Conservation (phyloP, 192 early-diverging fungal genomes). For the Rhizophagus prolifer region DNA sequence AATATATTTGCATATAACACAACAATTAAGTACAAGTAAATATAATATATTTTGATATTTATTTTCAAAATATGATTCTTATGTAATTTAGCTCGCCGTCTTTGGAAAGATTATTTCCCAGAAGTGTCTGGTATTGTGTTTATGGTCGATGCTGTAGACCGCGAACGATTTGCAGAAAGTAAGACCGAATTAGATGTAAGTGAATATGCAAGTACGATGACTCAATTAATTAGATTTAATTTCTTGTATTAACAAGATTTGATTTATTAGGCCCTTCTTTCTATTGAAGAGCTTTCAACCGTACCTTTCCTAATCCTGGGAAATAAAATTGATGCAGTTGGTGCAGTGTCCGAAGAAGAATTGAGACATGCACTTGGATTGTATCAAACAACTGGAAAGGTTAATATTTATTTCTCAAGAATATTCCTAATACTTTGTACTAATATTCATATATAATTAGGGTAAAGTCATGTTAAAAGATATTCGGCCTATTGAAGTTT, state of each 20-base stretch:
- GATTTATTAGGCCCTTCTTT: slow-evolving; percentile 72
- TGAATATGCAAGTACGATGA: not conserved
- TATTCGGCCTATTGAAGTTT: slow-evolving; percentile 96
- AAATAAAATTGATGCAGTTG: slow-evolving; percentile 97
- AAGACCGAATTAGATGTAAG: slow-evolving; percentile 94
- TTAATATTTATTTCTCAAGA: slow-evolving; percentile 10
- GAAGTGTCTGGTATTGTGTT: slow-evolving; percentile 98
- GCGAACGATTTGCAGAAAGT: slow-evolving; percentile 79
- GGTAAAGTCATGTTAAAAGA: slow-evolving; percentile 93
- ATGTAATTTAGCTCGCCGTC: slow-evolving; percentile 72
- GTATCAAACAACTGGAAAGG: slow-evolving; percentile 97
- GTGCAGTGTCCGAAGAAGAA: slow-evolving; percentile 92
- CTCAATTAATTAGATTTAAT: not conserved
- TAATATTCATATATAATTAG: slow-evolving; percentile 29
- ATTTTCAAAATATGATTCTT: not conserved
- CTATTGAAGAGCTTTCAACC: slow-evolving; percentile 88
- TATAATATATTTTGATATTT: no score
- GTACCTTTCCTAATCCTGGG: slow-evolving; percentile 96
- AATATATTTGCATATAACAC: not conserved
- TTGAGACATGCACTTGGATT: slow-evolving; percentile 85
- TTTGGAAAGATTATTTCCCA: slow-evolving; percentile 99
- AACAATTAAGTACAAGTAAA: no score
- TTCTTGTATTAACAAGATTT: not conserved
- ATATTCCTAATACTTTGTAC: not conserved
- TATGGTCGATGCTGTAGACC: slow-evolving; percentile 91